phyloP scores from a whole-genome alignment of 345 rosid genomes.

The Salix udensis region DNA sequence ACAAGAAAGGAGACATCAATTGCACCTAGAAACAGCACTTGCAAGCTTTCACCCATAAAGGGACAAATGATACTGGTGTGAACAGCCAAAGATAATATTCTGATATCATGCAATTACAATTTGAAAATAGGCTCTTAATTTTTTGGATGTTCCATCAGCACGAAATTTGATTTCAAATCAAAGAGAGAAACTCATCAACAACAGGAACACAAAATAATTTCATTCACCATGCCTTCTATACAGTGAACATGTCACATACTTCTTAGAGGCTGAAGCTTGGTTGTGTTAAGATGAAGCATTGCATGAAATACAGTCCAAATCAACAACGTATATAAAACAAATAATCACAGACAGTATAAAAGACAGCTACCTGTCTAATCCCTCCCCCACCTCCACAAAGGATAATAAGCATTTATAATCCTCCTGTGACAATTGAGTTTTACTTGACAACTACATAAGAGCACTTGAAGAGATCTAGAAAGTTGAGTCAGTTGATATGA shows the following conservation, averaged over 20 bases:
- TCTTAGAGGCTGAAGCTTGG: neutral
- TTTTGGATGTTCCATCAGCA: neutral
- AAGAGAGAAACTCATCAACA: neutral
- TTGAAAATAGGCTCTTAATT: neutral
- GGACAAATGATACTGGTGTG: neutral
- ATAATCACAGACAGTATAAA: neutral
- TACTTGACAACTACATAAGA: neutral
- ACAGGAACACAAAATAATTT: neutral
- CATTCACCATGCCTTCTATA: neutral
- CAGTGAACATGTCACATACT: neutral
- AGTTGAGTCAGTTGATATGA: neutral
- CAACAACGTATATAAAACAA: neutral
- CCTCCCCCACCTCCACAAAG: neutral
- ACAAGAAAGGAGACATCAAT: neutral
- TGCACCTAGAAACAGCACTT: neutral
- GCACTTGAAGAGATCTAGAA: neutral
- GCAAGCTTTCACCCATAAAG: neutral
- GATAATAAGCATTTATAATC: neutral
- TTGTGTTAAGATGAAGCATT: neutral
- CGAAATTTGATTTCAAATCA: neutral
- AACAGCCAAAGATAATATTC: neutral
- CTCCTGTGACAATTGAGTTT: neutral
- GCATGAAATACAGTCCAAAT: neutral
- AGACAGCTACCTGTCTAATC: neutral
- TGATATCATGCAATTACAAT: neutral